A percentile compares a stretch with the other conserved stretches of the same genome.
Conservation (phyloP, 1,284 basidiomycete genomes). For the Takashimella tepidaria region DNA sequence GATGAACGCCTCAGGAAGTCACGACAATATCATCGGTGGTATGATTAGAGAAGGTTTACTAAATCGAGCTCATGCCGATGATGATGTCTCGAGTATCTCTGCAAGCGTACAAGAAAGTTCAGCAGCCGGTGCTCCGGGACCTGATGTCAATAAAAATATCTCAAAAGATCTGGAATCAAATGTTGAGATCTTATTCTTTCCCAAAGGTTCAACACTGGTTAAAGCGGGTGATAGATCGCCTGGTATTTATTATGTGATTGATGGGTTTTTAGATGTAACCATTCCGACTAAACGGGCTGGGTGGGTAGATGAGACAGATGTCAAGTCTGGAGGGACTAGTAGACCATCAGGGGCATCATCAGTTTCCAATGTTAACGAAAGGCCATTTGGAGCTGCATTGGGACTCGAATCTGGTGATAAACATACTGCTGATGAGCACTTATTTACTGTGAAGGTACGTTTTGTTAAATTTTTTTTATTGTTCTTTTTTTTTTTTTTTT, state of each 20-base stretch:
- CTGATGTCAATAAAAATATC: constrained; percentile 23
- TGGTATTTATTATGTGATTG: constrained; percentile 97
- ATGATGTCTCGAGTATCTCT: constrained; percentile 50
- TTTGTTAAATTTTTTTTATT: not conserved
- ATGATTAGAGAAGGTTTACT: constrained; percentile 48
- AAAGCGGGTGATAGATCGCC: constrained; percentile 71
- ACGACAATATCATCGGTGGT: constrained; percentile 58
- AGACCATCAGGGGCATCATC: constrained; percentile 10
- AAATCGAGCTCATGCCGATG: constrained; percentile 83
- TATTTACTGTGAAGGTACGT: constrained; percentile 77
- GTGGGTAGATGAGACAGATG: no score
- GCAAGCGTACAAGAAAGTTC: constrained; percentile 53
- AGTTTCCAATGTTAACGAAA: constrained; percentile 11
- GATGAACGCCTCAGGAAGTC: constrained; percentile 45
- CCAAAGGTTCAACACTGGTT: constrained; percentile 77
- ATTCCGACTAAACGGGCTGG: not conserved
- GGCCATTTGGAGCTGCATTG: constrained; percentile 38
- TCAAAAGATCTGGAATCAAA: constrained; percentile 79
- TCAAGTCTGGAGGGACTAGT: not conserved
- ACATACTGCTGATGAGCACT: constrained; percentile 50
- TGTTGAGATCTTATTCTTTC: constrained; percentile 90
- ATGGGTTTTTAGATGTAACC: constrained; percentile 86
- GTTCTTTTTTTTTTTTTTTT: no score
- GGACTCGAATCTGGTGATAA: constrained; percentile 18
- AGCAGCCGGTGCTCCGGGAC: constrained; percentile 11